These are phyloP conservation scores for Phalaenopsis hybrid DNA, from an alignment of 116 monocot species.

Conservation along the genomic window DNA sequence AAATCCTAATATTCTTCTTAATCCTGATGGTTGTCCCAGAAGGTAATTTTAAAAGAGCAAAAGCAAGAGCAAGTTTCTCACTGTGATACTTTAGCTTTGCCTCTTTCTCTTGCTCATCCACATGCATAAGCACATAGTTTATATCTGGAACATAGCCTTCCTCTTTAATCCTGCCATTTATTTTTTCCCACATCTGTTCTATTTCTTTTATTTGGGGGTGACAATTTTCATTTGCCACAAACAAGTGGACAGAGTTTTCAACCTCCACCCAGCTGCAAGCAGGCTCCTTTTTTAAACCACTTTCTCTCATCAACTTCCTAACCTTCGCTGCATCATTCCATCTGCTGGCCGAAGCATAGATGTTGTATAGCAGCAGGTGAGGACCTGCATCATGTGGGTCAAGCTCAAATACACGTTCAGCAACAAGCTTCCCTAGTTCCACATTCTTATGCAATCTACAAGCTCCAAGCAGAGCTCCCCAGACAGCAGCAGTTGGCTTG, in stretches of 20 bases:
- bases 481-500: no score
- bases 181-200: no score
- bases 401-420: constrained; percentile 23
- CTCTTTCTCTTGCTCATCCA: no score
- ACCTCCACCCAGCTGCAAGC: constrained; percentile 38
- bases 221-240: constrained; percentile 18
- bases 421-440: constrained; percentile 22
- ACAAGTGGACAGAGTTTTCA: constrained; percentile 34
- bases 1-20: no score
- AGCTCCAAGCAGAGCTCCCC: constrained; percentile 23
- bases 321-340: constrained; percentile 30
- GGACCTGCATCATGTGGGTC: constrained; percentile 31
- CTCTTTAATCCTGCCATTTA: no score
- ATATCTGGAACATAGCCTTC: no score
- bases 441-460: constrained; percentile 33
- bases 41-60: no score
- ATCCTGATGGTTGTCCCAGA: no score
- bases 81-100: no score
- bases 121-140: no score
- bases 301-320: constrained; percentile 31
- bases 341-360: constrained; percentile 28
- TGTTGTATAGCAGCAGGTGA: constrained; percentile 22
- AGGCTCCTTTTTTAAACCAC: constrained; percentile 25
- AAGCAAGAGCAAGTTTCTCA: no score
- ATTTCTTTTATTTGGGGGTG: no score